Percentiles rank a stretch among this genome's conserved stretches.
Evolutionary conservation across 2,329 filamentous ascomycete species (phyloP).

Genomic region (Zasmidium citrigriseum): DNA sequence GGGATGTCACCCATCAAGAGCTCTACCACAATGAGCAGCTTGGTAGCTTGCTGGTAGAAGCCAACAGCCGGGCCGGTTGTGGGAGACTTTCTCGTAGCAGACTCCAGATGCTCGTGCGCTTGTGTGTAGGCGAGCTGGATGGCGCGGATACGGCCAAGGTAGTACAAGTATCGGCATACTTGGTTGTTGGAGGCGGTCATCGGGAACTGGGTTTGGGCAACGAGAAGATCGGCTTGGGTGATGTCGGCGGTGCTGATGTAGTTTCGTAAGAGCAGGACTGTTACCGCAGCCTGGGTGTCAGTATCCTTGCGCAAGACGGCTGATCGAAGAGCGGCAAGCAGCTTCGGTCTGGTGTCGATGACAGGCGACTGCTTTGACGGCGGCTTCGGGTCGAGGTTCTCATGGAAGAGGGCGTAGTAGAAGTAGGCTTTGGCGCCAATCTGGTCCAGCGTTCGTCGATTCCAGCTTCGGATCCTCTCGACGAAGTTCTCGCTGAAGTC

Average conservation of each 20-base stretch:
- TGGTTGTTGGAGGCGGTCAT: constrained; percentile 95
- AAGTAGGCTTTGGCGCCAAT: constrained; percentile 96
- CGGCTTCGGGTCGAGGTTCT: constrained; percentile 82
- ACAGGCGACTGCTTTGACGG: constrained; percentile 87
- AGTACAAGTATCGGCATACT: constrained; percentile 95
- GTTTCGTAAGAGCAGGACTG: constrained; percentile 90
- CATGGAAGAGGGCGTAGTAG: constrained; percentile 94
- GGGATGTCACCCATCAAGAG: constrained; percentile 98
- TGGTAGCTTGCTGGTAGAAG: constrained; percentile 94
- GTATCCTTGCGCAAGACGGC: constrained; percentile 96
- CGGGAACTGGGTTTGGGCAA: constrained; percentile 94
- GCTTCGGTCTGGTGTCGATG: constrained; percentile 79
- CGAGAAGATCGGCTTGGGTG: constrained; percentile 90
- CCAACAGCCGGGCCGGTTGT: constrained; percentile 85
- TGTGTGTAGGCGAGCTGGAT: constrained; percentile 97
- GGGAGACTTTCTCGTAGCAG: constrained; percentile 92
- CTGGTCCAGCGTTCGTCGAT: constrained; percentile 90
- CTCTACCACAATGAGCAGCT: constrained; percentile 95
- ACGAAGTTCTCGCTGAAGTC: constrained; percentile 83
- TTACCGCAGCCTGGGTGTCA: constrained; percentile 95
- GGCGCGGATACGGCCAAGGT: constrained; percentile 91
- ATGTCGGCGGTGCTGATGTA: constrained; percentile 97
- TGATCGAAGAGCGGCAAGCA: constrained; percentile 86
- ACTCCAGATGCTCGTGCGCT: constrained; percentile 89
- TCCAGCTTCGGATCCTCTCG: constrained; percentile 82